Evolutionary conservation across 129 eudicot species (phyloP), one percentile per base, ranked within the genome.

Genomic region (Scalesia atractyloides): DNA sequence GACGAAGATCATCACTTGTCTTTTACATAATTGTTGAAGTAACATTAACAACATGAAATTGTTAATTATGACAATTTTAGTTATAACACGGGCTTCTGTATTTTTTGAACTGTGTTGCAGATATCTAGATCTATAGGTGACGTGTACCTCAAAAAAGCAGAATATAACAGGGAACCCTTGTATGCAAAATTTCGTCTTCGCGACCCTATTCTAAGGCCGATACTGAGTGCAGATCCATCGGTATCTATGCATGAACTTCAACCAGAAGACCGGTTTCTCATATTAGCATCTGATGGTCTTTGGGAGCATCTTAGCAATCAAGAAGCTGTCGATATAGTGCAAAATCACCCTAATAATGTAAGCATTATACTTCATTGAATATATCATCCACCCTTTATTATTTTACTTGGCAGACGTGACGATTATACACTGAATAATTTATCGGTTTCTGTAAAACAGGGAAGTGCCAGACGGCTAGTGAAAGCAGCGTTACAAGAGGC

Each of bases 251-350:
- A 89, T 72, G 95, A 87, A 69, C 83, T 92, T 44, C 87, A 82
- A 63, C 92, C 90, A 12, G 89, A 89, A 7, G 98, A 92, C 80
- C 95, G 84, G 64, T 92, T 92, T 79, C 80, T 92, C 64, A 92
- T 92, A 66, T 84, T 89, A 77, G 98, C 98, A 37, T 92, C 98
- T 39, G 98, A 92, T 73, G 98, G 98, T 73, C 94, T 92, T 16
- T 92, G 98, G 98, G 98, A 92, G 85, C 98, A 92, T 65, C 96
- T 92, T 54, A 85, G 75, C 84, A 92, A 92, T 76, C 96, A 92
- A 73, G 96, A 92, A 69, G 98, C 98, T 6, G 98, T 92, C 63
- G 87, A 89, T 84, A 70, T 92, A 48, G 96, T 92, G 50, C 98
- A 87, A 82, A 84, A 85, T 56, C 76, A 78, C 48, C 95, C 96